Base-by-base conservation (phyloP, 140 eudicot species). In the Oenanthe javanica region DNA sequence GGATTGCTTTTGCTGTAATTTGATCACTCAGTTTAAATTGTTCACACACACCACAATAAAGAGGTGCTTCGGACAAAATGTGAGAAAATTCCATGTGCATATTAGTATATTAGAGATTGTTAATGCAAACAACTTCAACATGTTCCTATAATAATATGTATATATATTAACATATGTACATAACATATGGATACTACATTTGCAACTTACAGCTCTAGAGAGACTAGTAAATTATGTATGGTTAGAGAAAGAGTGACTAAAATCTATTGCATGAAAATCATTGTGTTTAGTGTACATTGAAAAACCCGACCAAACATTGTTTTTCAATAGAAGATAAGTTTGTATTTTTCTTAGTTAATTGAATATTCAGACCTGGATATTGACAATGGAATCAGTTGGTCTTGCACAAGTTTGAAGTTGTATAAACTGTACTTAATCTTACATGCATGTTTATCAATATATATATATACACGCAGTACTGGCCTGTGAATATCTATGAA, bases 61-160 rank as follows among this genome's bases (percentile, higher is more conserved):
- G 16, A 61, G 71, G 71, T 63, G 40, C 31, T 63, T 23, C 71
- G 12, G 71, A 63, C 71, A 63, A 63, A 63, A 23, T 63, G 71
- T 25, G 69, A 25, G 71, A 63, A 63, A 63, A 23, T 25, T 23
- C 71, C 71, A 63, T 63, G 71, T 23, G 71, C 71, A 63, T 63
- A 25, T 63, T 23, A 63, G 40, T 63, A 63, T 63, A 63, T 63
- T 31, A n/a, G 40, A 63, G 71, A 63, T 63, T 63, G 71, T 63
- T 63, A 25, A 63, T 63, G 70, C 70, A 61, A 61, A n/a, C 70
- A 61, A n/a, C 70, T 61, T 57, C 69, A 9, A 61, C 70, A 61
- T 9, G 21, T 21, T 3, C 9, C 36, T 6, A 14, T 61, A 9
- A 14, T 61, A 9, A 36, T 36, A 36, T 36, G 10, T 36, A 23